Evolutionary conservation across 2,329 filamentous ascomycete genomes (phyloP).

Genomic region (Cladosporium sp.): DNA sequence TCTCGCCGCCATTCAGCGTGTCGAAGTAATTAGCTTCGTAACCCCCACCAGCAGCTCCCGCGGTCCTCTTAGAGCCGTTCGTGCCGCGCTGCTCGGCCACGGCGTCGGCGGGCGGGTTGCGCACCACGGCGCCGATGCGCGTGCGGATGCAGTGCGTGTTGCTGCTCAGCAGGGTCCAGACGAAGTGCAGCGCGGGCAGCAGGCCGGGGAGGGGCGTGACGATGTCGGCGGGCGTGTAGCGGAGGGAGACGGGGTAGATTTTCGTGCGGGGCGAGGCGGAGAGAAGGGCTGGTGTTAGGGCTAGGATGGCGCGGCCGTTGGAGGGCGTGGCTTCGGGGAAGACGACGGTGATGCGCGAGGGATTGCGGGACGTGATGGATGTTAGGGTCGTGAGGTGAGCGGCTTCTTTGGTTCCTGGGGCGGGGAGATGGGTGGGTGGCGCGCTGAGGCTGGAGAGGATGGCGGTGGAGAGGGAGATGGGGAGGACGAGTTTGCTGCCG

Average conservation of each 20-base stretch:
- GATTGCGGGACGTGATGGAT: slow-evolving; percentile 61
- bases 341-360: slow-evolving; percentile 72
- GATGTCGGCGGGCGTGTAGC: slow-evolving; percentile 84
- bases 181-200: slow-evolving; percentile 61
- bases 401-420: slow-evolving; percentile 18
- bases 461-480: slow-evolving; percentile 71
- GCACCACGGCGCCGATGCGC: slow-evolving; percentile 69
- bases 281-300: slow-evolving; percentile 73
- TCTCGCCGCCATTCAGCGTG: slow-evolving; percentile 32
- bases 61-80: slow-evolving; percentile 9
- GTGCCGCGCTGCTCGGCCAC: slow-evolving; percentile 22
- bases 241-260: slow-evolving; percentile 86
- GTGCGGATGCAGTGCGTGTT: slow-evolving; percentile 89
- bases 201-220: slow-evolving; percentile 79
- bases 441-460: slow-evolving; percentile 54
- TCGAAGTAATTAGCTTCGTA: slow-evolving; percentile 47
- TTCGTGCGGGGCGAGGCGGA: slow-evolving; percentile 62
- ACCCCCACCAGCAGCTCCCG: slow-evolving; percentile 19
- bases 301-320: slow-evolving; percentile 85
- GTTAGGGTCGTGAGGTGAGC: slow-evolving; percentile 35
- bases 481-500: slow-evolving; percentile 64
- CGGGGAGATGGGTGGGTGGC: slow-evolving; percentile 23
- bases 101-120: slow-evolving; percentile 30
- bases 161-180: slow-evolving; percentile 81
- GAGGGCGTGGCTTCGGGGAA: slow-evolving; percentile 95